Base-by-base conservation (phyloP, 192 early-diverging fungal genomes). In the Coemansia javaensis region DNA sequence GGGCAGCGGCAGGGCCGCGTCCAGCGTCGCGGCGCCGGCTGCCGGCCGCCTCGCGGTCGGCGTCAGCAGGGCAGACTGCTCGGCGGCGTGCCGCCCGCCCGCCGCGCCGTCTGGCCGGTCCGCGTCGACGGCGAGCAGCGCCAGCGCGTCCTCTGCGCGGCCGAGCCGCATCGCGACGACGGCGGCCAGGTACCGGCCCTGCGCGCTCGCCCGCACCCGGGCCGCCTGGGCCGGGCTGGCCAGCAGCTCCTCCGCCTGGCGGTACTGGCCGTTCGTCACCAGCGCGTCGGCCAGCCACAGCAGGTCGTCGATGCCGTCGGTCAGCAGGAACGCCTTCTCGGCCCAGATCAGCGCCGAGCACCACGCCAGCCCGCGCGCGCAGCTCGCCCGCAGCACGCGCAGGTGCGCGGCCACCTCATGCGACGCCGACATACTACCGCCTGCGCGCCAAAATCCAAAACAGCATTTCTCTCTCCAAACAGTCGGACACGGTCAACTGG, bases 241-340 rank as follows among this genome's bases (percentile, higher is more conserved):
- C 11, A 75, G 40, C 47, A 65, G 66, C 24, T 75, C 71, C 23
- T 75, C 71, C 0, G 71, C 64, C 24, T 75, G 71, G 1, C 71
- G 43, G 24, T 66, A 75, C 50, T 75, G 71, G 1, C 71, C 64
- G 23, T 75, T 75, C 8, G 71, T 67, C 28, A 75, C 71, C 11
- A 75, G 47, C 7, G 71, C 71, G 30, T 75, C 64, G 13, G 51
- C 59, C 9, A 75, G 47, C 71, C 71, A 75, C 1, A 75, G 48
- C 25, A 75, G 24, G 22, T 75, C 71, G 12, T 65, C 62, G 5
- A 42, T 48, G 30, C 44, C 50, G 32, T 38, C 55, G 0, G 71
- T 59, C 14, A 75, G 28, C 11, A 75, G 30, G 21, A 66, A 39
- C 3, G 55, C 47, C 47, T 75, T 75, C 24, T 75, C 71, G 2